phyloP scores from a whole-genome alignment of 2,329 filamentous ascomycete genomes.

The Penicillium rolfsii region DNA sequence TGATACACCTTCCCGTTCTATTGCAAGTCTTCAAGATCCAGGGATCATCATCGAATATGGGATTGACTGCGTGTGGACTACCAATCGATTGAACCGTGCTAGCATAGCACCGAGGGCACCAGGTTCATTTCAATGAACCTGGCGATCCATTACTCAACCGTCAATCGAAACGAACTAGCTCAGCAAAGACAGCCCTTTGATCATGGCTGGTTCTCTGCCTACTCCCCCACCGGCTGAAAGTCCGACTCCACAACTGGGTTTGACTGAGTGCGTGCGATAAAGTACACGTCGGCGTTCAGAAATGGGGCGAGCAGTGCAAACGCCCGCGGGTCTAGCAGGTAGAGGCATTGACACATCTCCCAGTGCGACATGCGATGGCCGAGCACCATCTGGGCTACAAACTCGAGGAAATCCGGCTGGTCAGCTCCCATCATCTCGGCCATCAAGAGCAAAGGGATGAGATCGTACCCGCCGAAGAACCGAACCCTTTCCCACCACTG shows the following conservation, averaged over 20 bases:
- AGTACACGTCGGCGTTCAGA: neutral
- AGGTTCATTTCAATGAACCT: neutral
- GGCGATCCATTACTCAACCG: neutral
- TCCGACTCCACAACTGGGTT: neutral
- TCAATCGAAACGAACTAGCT: neutral
- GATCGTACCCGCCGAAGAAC: slow-evolving; percentile 1
- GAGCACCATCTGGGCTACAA: neutral
- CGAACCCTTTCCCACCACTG: slow-evolving; percentile 8
- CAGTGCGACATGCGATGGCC: neutral
- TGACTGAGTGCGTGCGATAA: neutral
- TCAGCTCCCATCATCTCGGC: neutral
- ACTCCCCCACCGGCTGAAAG: neutral
- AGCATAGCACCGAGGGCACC: neutral
- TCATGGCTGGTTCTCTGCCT: neutral
- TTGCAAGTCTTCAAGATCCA: neutral
- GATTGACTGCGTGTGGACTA: neutral
- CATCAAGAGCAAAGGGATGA: slow-evolving; percentile 1
- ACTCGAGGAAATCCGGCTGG: slow-evolving; percentile 9
- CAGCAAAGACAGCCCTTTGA: neutral
- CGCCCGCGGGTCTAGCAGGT: neutral
- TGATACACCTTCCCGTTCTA: neutral
- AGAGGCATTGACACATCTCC: neutral
- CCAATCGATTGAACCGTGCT: neutral
- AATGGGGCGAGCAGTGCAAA: neutral
- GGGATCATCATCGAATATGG: neutral